Conservation (phyloP, 441 rosid genomes). For the Codiaeum variegatum region DNA sequence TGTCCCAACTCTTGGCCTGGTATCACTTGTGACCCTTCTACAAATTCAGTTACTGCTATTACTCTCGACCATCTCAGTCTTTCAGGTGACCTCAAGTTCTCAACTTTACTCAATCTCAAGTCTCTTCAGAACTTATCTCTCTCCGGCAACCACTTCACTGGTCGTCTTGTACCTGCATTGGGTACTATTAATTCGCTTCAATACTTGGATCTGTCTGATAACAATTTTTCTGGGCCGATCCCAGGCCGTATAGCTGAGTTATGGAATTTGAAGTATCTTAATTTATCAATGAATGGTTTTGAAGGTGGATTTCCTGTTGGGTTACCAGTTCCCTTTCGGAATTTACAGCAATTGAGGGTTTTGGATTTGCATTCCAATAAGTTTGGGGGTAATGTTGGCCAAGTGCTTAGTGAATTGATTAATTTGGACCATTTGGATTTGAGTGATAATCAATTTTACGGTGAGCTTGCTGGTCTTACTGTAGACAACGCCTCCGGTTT, state of each 20-base stretch:
- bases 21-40: slow-evolving; percentile 46
- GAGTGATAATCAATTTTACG: slow-evolving; percentile 64
- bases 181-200: slow-evolving; percentile 67
- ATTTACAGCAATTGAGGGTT: slow-evolving; percentile 69
- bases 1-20: slow-evolving; percentile 71
- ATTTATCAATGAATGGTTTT: slow-evolving; percentile 65
- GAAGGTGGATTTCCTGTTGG: slow-evolving; percentile 60
- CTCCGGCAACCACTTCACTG: slow-evolving; percentile 74
- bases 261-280: slow-evolving; percentile 62
- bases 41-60: slow-evolving; percentile 50
- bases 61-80: slow-evolving; percentile 56
- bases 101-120: slow-evolving; percentile 50
- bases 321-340: slow-evolving; percentile 35
- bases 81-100: slow-evolving; percentile 73
- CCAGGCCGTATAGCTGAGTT: slow-evolving; percentile 78
- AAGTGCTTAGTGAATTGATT: slow-evolving; percentile 51
- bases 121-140: slow-evolving; percentile 63
- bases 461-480: slow-evolving; percentile 39
- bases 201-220: slow-evolving; percentile 79
- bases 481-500: slow-evolving; percentile 59
- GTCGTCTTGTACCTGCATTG: slow-evolving; percentile 74
- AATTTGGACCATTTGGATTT: slow-evolving; percentile 79
- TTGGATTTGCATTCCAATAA: slow-evolving; percentile 65
- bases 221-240: slow-evolving; percentile 76
- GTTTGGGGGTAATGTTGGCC: slow-evolving; percentile 54